Base-by-base conservation (phyloP, 1,284 basidiomycete species). In the Ceratobasidium sp. region DNA sequence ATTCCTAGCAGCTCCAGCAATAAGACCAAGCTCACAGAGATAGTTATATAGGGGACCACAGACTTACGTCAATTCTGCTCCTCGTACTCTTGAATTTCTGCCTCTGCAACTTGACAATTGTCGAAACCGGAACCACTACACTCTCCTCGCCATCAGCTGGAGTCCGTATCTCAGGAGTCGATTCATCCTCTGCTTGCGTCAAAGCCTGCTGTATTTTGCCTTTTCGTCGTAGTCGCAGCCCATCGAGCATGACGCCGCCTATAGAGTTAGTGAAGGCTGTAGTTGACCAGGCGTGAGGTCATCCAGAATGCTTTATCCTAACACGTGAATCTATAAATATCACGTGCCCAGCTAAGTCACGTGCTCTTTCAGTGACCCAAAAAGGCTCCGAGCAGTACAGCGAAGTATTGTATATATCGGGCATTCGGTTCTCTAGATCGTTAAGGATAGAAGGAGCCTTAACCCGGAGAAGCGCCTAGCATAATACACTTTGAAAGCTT, bases 31-130 rank as follows among this genome's bases (percentile, higher is more conserved):
- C n/a, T n/a, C n/a, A n/a, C n/a, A n/a, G n/a, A n/a, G n/a, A n/a
- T n/a, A n/a, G n/a, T n/a, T n/a, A n/a, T n/a, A n/a, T n/a, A n/a
- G n/a, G n/a, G n/a, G n/a, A 26, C 3, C 6, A 12, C 7, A 1
- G 20, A 23, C 73, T 75, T 17, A 66, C 73, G 28, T 75, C 73
- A 23, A 75, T 48, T 26, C 38, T 66, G 13, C 10, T 42, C 48
- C 73, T 52, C 42, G 73, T 50, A 66, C 17, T 66, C 50, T 57
- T 48, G 33, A 65, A 75, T 38, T 75, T 75, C 15, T 75, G 62
- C 42, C 46, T 75, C 42, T 75, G 73, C 33, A 66, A 44, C 26
- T 75, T 75, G 38, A 44, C 48, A 61, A 75, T 54, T 1, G 73
- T 66, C 12, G 64, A 61, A 7, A 65, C 46, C n/a, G 73, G 50